Percentiles rank a stretch among this genome's conserved stretches.
Conservation (phyloP, 1,284 basidiomycete genomes). For the Austroboletus niveus region DNA sequence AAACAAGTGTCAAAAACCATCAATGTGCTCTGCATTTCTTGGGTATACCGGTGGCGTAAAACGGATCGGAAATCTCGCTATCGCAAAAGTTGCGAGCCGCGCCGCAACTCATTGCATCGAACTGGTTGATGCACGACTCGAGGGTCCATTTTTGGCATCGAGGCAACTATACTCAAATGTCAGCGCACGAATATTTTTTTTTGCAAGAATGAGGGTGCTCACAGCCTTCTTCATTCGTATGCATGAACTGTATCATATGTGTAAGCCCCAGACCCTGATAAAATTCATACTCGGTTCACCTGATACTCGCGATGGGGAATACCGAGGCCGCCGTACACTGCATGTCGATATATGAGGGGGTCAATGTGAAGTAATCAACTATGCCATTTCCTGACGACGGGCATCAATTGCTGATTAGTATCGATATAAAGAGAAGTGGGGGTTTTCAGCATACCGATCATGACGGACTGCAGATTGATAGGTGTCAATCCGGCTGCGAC, state of each 20-base stretch:
- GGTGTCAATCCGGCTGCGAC: conserved; percentile 61
- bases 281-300: conserved; percentile 2
- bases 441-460: conserved; percentile 64
- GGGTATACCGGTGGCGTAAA: conserved; percentile 35
- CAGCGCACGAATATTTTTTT: background rate
- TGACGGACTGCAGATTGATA: conserved; percentile 75
- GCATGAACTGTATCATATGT: conserved; percentile 36
- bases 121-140: conserved; percentile 42
- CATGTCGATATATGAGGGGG: conserved; percentile 47
- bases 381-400: conserved; percentile 53
- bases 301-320: conserved; percentile 35
- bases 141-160: conserved; percentile 47
- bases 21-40: conserved; percentile 20
- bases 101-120: conserved; percentile 52
- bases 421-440: background rate
- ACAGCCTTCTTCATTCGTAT: conserved; percentile 51
- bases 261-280: background rate
- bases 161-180: conserved; percentile 34
- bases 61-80: conserved; percentile 32
- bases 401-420: background rate
- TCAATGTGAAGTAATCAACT: conserved; percentile 45
- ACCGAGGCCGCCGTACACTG: conserved; percentile 50
- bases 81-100: conserved; percentile 43
- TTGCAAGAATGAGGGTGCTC: conserved; percentile 8
- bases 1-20: conserved; percentile 11